phyloP scores from a whole-genome alignment of 2,329 filamentous ascomycete species.

The Penicillium italicum region DNA sequence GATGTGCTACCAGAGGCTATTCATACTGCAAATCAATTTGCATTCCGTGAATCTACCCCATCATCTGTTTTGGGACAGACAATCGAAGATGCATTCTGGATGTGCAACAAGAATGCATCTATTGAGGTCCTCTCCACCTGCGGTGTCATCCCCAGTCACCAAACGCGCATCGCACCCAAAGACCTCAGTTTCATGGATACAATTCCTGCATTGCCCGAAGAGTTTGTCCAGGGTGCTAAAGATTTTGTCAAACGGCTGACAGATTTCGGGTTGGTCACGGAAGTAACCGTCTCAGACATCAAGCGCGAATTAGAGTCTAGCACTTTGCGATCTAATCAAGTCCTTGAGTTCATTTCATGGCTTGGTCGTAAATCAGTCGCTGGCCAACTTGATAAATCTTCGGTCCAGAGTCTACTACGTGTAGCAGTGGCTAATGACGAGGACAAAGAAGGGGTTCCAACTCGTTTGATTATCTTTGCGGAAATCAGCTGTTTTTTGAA shows the following conservation, averaged over 20 bases:
- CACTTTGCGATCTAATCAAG: constrained; percentile 72
- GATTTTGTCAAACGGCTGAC: constrained; percentile 75
- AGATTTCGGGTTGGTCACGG: constrained; percentile 80
- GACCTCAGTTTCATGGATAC: constrained; percentile 76
- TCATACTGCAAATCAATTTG: constrained; percentile 82
- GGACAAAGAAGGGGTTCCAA: constrained; percentile 55
- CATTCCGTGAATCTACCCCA: constrained; percentile 84
- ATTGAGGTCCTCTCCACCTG: constrained; percentile 87
- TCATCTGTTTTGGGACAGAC: constrained; percentile 77
- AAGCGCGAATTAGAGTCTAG: constrained; percentile 76
- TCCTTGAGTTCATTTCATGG: constrained; percentile 83
- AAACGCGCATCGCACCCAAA: constrained; percentile 72
- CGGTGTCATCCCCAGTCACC: constrained; percentile 78
- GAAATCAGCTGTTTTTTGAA: constrained; percentile 72
- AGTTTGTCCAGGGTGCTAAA: constrained; percentile 63
- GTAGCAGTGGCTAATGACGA: constrained; percentile 61
- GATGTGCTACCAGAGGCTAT: constrained; percentile 72
- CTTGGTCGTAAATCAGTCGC: constrained; percentile 65
- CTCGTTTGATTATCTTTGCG: constrained; percentile 72
- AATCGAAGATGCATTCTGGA: constrained; percentile 96
- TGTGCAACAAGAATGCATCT: constrained; percentile 72
- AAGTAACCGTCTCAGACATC: constrained; percentile 84
- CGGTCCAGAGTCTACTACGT: constrained; percentile 67
- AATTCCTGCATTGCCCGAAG: constrained; percentile 79
- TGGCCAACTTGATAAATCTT: constrained; percentile 68